phyloP scores from a whole-genome alignment of 1,139 yeast species.

The Sugiyamaella xylanicola region DNA sequence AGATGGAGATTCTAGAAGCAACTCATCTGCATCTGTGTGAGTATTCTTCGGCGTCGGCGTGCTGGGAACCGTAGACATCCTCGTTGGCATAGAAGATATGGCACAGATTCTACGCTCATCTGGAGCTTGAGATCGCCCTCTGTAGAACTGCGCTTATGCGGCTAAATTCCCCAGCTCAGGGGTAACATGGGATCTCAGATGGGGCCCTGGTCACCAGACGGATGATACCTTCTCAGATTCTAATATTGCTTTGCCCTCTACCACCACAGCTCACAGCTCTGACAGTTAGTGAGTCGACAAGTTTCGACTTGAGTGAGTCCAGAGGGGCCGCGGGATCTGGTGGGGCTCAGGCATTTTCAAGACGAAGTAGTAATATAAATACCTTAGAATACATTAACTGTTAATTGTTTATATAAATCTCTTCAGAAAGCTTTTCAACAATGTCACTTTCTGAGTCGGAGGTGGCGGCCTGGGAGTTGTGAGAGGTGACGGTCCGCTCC shows the following conservation, averaged over 20 bases:
- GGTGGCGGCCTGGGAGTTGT: not conserved
- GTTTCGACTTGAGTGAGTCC: no score
- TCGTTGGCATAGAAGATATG: not conserved
- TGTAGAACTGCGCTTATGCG: not conserved
- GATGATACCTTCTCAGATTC: no score
- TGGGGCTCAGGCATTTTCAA: no score
- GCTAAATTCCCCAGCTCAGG: not conserved
- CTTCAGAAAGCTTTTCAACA: constrained; percentile 14
- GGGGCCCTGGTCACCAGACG: no score
- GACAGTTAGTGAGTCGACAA: no score
- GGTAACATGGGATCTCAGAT: no score
- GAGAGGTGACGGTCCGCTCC: not conserved
- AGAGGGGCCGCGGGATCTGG: not conserved
- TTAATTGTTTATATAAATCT: not conserved
- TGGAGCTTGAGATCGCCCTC: not conserved
- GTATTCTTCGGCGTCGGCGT: constrained; percentile 1
- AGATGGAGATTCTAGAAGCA: constrained; percentile 3
- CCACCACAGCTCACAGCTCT: no score
- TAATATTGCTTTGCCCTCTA: no score
- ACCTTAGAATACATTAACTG: no score
- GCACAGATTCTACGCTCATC: not conserved
- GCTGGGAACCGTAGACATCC: not conserved
- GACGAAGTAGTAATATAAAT: no score
- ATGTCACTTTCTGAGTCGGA: constrained; percentile 16
- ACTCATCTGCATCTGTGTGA: not conserved